These are phyloP conservation scores for Staphylotrichum tortipilum DNA, from an alignment of 495 filamentous ascomycete genomes.

Conservation along the genomic window DNA sequence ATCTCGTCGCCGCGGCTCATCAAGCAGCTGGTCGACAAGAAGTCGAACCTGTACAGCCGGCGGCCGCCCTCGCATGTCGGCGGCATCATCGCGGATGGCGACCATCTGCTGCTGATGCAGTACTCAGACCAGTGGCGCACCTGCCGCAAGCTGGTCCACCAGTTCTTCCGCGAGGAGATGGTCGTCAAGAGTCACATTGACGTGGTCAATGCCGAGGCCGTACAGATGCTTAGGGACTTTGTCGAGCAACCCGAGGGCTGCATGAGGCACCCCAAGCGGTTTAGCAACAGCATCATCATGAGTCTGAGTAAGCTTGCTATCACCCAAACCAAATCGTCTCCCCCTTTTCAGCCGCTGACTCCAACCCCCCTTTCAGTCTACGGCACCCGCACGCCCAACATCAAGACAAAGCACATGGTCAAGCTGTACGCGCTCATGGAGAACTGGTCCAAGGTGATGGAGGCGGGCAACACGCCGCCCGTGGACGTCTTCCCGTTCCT, in stretches of 20 bases:
- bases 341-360: neutral
- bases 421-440: neutral
- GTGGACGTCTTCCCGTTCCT: neutral
- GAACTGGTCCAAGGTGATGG: constrained; percentile 1
- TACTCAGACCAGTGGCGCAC: neutral
- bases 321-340: too few species aligned
- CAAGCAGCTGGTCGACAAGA: constrained; percentile 1
- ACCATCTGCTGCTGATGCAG: neutral
- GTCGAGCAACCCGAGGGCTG: neutral
- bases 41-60: neutral
- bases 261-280: constrained; percentile 1
- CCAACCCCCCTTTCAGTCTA: neutral
- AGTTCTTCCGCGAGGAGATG: neutral
- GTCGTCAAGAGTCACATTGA: neutral
- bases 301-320: neutral
- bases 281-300: constrained; percentile 1
- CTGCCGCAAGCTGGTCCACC: neutral
- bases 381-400: neutral
- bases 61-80: neutral
- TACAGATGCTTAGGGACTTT: neutral
- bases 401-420: neutral
- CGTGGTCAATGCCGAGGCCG: neutral
- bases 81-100: neutral
- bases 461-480: neutral
- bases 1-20: neutral